Evolutionary conservation across 78 protist genomes (phyloP).

Genomic region (Dictyostelium purpureum): DNA sequence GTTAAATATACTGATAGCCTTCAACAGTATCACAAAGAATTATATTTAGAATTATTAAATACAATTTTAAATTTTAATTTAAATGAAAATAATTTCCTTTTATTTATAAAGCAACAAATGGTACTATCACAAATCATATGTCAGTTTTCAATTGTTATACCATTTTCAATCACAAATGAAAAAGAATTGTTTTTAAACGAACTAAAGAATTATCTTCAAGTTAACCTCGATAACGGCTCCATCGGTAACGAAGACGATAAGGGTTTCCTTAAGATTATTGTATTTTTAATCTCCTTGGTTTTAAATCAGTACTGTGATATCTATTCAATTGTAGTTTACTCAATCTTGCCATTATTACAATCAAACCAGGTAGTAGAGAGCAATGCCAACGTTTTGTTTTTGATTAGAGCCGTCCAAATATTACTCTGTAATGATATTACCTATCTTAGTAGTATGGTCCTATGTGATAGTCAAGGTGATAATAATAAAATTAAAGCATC

Average conservation of each 20-base stretch:
- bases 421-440: slow-evolving; percentile 2
- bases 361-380: not conserved
- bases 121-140: slow-evolving; percentile 25
- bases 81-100: too few species aligned
- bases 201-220: not conserved
- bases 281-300: not conserved
- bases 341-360: slow-evolving; percentile 19
- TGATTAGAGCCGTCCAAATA: not conserved
- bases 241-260: not conserved
- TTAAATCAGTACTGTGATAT: slow-evolving; percentile 20
- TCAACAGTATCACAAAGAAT: too few species aligned
- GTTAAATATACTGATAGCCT: not conserved
- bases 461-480: not conserved
- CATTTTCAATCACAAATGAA: slow-evolving; percentile 2
- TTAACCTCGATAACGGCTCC: not conserved
- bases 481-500: not conserved
- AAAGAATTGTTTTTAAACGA: not conserved
- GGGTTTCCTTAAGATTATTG: not conserved
- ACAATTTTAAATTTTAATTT: too few species aligned
- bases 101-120: slow-evolving; percentile 3
- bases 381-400: slow-evolving; percentile 14
- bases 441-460: not conserved
- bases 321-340: not conserved
- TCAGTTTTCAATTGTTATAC: not conserved
- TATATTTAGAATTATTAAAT: too few species aligned